Base-by-base conservation (phyloP, 2,329 filamentous ascomycete genomes). In the Monosporascus sp. region DNA sequence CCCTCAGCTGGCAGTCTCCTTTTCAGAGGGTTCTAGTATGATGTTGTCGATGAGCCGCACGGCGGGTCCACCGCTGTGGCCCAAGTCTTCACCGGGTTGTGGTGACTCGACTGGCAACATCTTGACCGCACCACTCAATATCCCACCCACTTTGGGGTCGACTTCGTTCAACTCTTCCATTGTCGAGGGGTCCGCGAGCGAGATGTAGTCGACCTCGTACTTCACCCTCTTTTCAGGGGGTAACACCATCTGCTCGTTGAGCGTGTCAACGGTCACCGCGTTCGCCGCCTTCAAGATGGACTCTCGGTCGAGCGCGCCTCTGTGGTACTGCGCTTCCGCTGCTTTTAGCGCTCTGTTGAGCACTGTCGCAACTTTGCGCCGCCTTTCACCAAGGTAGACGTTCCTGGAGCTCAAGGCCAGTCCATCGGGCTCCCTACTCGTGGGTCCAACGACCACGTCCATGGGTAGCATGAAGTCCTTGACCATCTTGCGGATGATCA, bases 41-140 rank as follows among this genome's bases (percentile, higher is more conserved):
- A 97, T 85, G 65, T 99, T 99, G 67, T 99, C 94, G 68, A 99
- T 97, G 70, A 99, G 74, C 56, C 94, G 80, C 47, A 99, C 94
- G 1, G 85, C 69, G 17, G 89, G 89, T 1, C 86, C 86, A 3
- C 84, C 85, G 51, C 82, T 79, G 55, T 83, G 83, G 3, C 91
- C 91, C 25, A 92, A 70, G 59, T 91, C 85, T 68, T 97, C 92
- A 0, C 81, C 88, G 6, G 82, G 73, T 48, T 76, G 78, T 1
- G 85, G 78, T 49, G 82, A 78, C 65, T 95, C 89, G 2, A 96
- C 75, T 0, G 91, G 88, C 46, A 90, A 68, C 87, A 99, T 96
- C 72, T 89, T 94, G 53, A 99, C 76, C 0, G 94, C 94, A 3
- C 90, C 91, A 67, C 93, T 97, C 53, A 99, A 71, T 37, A 99